Conservation (phyloP, 2,329 filamentous ascomycete species). For the Chaetomiaceae sp. region DNA sequence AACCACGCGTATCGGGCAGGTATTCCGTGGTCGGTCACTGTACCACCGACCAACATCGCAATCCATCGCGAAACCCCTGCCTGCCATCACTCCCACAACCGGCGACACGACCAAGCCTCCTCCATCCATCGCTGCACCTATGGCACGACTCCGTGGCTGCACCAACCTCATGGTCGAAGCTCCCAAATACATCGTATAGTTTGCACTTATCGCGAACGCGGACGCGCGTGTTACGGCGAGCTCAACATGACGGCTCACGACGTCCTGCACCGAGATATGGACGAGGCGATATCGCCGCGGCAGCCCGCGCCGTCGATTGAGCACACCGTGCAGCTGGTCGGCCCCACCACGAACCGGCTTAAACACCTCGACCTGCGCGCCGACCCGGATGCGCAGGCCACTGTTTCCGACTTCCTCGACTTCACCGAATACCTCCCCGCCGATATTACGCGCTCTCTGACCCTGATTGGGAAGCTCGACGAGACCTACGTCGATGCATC, state of each 20-base stretch:
- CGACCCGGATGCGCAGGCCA: conserved; percentile 62
- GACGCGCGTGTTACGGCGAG: no score
- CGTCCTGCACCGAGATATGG: conserved; percentile 22
- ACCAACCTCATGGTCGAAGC: no score
- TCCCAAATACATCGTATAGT: no score
- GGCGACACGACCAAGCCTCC: no score
- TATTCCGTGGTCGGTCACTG: no score
- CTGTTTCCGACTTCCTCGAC: conserved; percentile 64
- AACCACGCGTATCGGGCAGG: no score
- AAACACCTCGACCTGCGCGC: conserved; percentile 45
- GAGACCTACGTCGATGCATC: conserved; percentile 52
- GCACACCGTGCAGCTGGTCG: conserved; percentile 28
- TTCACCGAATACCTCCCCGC: conserved; percentile 64
- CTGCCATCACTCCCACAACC: no score
- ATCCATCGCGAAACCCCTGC: no score
- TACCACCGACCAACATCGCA: no score
- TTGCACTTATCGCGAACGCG: no score
- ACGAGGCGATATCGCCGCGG: conserved; percentile 32
- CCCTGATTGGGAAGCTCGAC: conserved; percentile 60
- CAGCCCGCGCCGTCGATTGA: conserved; percentile 31
- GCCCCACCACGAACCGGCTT: conserved; percentile 32
- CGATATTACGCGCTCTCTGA: conserved; percentile 60
- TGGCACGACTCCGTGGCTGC: no score
- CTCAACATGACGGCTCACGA: conserved; percentile 11
- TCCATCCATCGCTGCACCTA: no score